A percentile compares a stretch with the other conserved stretches of the same genome.
phyloP scores from a whole-genome alignment of 1,139 yeast genomes.

The Lodderomyces orthopsilosis region DNA sequence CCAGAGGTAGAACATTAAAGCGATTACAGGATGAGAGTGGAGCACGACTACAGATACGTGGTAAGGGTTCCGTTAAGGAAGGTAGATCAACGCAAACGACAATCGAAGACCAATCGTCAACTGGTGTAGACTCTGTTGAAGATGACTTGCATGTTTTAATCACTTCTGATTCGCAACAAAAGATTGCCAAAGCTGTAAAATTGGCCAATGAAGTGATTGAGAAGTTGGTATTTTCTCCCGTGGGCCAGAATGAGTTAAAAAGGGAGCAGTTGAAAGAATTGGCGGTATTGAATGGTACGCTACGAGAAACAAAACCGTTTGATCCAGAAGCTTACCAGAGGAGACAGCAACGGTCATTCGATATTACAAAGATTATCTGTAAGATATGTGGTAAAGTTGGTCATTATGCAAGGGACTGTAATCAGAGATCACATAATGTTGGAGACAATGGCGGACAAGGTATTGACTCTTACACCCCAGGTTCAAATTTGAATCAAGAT shows the following conservation, averaged over 20 bases:
- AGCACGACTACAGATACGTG: constrained; percentile 83
- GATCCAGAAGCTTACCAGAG: constrained; percentile 57
- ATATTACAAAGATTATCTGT: constrained; percentile 65
- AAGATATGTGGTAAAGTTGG: constrained; percentile 78
- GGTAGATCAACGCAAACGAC: constrained; percentile 53
- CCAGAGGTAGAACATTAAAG: constrained; percentile 88
- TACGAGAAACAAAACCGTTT: constrained; percentile 74
- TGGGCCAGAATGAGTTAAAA: constrained; percentile 88
- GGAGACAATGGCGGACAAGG: not conserved
- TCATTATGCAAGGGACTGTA: constrained; percentile 88
- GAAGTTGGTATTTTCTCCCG: constrained; percentile 84
- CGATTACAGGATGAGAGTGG: constrained; percentile 81
- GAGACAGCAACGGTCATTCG: constrained; percentile 39
- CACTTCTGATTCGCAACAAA: constrained; percentile 78
- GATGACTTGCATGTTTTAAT: constrained; percentile 90
- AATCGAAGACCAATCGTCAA: constrained; percentile 25
- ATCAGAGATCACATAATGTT: constrained; percentile 13
- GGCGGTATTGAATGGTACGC: constrained; percentile 92
- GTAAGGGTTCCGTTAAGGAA: constrained; percentile 93
- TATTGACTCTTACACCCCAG: constrained; percentile 9
- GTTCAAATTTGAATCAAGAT: not conserved
- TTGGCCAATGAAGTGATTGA: constrained; percentile 75
- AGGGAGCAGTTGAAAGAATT: constrained; percentile 87
- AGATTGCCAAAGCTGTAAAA: constrained; percentile 71
- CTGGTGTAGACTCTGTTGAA: constrained; percentile 19